Base-by-base conservation (phyloP, 2,329 filamentous ascomycete genomes). In the Hypocrella siamensis region DNA sequence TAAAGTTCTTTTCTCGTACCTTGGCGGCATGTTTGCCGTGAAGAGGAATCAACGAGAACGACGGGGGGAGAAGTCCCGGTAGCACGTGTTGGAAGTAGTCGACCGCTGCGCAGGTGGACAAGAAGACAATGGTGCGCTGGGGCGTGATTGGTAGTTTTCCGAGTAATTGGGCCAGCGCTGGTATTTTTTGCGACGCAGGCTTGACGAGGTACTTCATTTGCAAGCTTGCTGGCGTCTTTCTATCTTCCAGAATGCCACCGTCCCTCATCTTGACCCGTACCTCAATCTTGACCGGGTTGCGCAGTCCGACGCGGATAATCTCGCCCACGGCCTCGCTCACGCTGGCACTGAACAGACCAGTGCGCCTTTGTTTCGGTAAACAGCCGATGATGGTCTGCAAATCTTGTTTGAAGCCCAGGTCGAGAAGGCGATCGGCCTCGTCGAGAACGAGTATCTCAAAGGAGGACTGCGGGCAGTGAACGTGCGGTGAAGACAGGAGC, bases 301-400 rank as follows among this genome's bases (percentile, higher is more conserved):
- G 70, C 41, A 96, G 60, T 15, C 90, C 90, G 6, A 94, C 84
- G 22, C 86, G 72, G 32, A 98, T 85, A 33, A 98, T 79, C 49
- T 94, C 82, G 39, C 86, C 78, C 1, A 98, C 82, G 2, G 90
- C 90, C 49, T 96, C 90, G 44, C 80, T 90, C n/a, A 98, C 81
- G 46, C 81, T 92, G 10, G 90, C 90, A 47, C 84, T 93, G 57
- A 96, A 98, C 0, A 98, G 61, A 0, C 90, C 90, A 0, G 90
- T 98, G 30, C 90, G 70, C 31, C 90, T 68, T 52, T 98, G 90
- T 49, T 98, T 98, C 0, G 90, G 90, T 5, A 98, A 59, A 12
- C 80, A 70, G 0, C 74, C 72, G 16, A 98, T 60, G 26, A 96
- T 93, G 34, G 75, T 81, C 43, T 90, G 83, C 18, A 98, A 57